phyloP scores from a whole-genome alignment of 106 monocot genomes.

The Hemerocallis citrina region DNA sequence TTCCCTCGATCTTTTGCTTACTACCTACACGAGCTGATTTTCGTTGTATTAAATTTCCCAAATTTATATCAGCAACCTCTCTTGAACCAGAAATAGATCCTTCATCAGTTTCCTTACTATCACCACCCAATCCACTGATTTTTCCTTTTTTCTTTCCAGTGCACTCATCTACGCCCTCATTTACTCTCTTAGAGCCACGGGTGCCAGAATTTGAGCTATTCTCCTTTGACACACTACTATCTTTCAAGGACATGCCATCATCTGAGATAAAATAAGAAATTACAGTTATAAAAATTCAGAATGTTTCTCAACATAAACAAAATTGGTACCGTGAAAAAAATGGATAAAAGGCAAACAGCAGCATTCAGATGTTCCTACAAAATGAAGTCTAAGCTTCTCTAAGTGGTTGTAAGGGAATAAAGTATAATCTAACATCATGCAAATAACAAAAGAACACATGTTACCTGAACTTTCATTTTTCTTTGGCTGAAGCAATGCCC shows the following conservation, averaged over 20 bases:
- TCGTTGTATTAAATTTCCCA: background rate
- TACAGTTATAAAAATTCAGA: background rate
- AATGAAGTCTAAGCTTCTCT: background rate
- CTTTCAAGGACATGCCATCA: background rate
- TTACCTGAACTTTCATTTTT: constrained; percentile 21
- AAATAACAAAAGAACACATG: background rate
- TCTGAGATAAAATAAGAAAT: background rate
- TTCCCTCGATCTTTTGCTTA: background rate
- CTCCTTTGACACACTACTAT: background rate
- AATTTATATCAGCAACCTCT: constrained; percentile 3
- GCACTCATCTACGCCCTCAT: constrained; percentile 14
- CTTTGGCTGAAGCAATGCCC: constrained; percentile 7
- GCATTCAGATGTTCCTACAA: background rate
- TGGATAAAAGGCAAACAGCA: too few relatives aligned
- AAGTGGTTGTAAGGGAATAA: background rate
- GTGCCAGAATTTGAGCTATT: background rate
- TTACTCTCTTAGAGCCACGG: background rate
- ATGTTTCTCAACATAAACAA: background rate
- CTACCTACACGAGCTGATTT: background rate
- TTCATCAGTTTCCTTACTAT: constrained; percentile 4
- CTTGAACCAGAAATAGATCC: constrained; percentile 12
- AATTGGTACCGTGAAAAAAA: background rate
- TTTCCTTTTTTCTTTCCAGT: background rate
- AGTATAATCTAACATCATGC: background rate
- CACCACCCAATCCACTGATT: background rate